A percentile compares a stretch with the other conserved stretches of the same genome.
These are phyloP conservation scores for Udeniomyces megalosporus DNA, from an alignment of 768 basidiomycete genomes.

Conservation along the genomic window DNA sequence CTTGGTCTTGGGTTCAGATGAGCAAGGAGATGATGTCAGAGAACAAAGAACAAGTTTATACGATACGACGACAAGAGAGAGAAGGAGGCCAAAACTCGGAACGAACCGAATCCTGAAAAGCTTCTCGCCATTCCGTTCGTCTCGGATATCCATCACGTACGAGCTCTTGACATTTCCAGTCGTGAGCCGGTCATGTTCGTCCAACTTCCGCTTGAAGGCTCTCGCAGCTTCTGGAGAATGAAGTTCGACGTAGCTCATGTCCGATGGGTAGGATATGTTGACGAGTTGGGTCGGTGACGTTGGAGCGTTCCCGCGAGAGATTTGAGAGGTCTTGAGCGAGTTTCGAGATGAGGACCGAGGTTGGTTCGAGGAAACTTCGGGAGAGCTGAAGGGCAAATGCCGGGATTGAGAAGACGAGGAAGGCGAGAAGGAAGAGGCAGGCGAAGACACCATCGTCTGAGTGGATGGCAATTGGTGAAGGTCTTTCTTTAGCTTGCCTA, in stretches of 20 bases:
- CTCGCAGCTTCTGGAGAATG: conserved; percentile 58
- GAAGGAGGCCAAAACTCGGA: not conserved
- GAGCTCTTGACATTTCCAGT: conserved; percentile 46
- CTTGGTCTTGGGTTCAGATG: conserved; percentile 13
- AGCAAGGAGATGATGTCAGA: too few species aligned
- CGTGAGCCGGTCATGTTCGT: conserved; percentile 46
- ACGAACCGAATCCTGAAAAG: conserved; percentile 65
- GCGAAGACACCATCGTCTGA: too few species aligned
- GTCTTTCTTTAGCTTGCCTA: too few species aligned
- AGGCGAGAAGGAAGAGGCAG: not conserved
- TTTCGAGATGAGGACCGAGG: too few species aligned
- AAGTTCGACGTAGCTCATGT: conserved; percentile 65
- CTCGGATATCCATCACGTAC: conserved; percentile 60
- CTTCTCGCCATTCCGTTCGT: conserved; percentile 60
- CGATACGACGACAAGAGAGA: not conserved
- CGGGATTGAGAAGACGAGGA: not conserved
- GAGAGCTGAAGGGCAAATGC: not conserved
- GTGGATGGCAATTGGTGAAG: too few species aligned
- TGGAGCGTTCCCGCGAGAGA: not conserved
- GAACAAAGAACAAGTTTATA: conserved; percentile 14
- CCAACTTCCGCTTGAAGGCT: conserved; percentile 56
- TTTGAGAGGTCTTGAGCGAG: too few species aligned
- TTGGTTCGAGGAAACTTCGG: not conserved
- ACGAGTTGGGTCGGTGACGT: not conserved
- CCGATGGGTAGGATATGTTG: conserved; percentile 34